Evolutionary conservation across 2,329 filamentous ascomycete species (phyloP).

Genomic region (Bipolaris sorokiniana): DNA sequence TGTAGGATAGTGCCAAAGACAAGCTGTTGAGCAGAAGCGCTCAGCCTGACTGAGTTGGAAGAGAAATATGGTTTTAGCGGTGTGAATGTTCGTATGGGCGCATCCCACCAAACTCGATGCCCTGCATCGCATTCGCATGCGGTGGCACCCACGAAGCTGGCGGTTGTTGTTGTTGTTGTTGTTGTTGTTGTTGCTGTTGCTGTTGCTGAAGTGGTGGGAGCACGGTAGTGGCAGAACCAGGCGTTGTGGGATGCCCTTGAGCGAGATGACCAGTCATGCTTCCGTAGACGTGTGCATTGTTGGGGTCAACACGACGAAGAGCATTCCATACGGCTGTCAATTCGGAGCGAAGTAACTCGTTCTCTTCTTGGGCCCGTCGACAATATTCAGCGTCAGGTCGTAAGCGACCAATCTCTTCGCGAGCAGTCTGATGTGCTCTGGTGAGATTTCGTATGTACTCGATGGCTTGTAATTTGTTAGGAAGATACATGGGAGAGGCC

Average conservation of each 20-base stretch:
- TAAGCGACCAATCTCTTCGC: conserved; percentile 50
- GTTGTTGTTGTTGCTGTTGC: conserved; percentile 27
- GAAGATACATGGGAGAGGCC: conserved; percentile 5
- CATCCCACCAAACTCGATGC: conserved; percentile 54
- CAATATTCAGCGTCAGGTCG: conserved; percentile 53
- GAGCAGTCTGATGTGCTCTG: conserved; percentile 48
- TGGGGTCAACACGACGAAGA: conserved; percentile 55
- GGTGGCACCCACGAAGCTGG: conserved; percentile 44
- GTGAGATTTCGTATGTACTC: conserved; percentile 55
- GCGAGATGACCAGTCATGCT: conserved; percentile 53
- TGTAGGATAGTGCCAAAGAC: background rate
- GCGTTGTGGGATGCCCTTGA: conserved; percentile 45
- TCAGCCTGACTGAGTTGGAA: background rate
- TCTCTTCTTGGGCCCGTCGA: conserved; percentile 56
- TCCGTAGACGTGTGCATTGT: conserved; percentile 56
- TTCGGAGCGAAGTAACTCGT: conserved; percentile 55
- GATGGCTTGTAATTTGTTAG: conserved; percentile 49
- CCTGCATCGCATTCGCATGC: conserved; percentile 53
- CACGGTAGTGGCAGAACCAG: conserved; percentile 39
- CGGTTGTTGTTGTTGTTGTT: conserved; percentile 38
- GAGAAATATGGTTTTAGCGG: conserved; percentile 25
- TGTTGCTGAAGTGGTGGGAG: conserved; percentile 50
- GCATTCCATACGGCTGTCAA: conserved; percentile 55
- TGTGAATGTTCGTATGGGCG: conserved; percentile 47
- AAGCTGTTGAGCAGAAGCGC: background rate